Percentiles rank a stretch among this genome's conserved stretches.
These are phyloP conservation scores for Asterophora lycoperdoides DNA, from an alignment of 768 basidiomycete species.

Conservation along the genomic window DNA sequence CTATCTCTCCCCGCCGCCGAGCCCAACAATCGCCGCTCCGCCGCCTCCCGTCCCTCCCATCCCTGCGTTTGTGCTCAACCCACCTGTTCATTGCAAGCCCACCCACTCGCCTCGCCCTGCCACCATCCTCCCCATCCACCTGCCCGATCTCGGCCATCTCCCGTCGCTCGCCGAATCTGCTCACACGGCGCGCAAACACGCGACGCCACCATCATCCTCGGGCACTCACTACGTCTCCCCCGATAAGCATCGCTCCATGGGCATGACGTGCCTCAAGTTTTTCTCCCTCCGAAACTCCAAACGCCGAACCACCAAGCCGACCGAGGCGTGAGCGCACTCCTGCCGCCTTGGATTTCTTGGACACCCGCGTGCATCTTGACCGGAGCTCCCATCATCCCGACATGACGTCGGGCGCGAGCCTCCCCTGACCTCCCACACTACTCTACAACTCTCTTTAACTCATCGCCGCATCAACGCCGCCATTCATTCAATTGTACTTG, in stretches of 20 bases:
- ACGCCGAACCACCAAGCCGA: slow-evolving; percentile 11
- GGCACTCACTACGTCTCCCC: slow-evolving; percentile 4
- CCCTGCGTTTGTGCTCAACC: slow-evolving; percentile 38
- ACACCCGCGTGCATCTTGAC: slow-evolving; percentile 7
- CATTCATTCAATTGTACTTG: slow-evolving; percentile 7
- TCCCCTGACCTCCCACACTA: background rate
- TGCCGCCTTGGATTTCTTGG: background rate
- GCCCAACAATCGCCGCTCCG: slow-evolving; percentile 35
- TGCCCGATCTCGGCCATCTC: slow-evolving; percentile 28
- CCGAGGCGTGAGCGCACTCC: slow-evolving; percentile 1
- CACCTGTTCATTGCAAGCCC: slow-evolving; percentile 31
- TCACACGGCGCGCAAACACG: slow-evolving; percentile 6
- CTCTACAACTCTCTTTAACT: slow-evolving; percentile 4
- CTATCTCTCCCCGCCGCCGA: slow-evolving; percentile 50
- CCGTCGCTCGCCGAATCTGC: slow-evolving; percentile 20
- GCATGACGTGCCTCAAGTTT: slow-evolving; percentile 49
- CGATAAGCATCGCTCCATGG: slow-evolving; percentile 28
- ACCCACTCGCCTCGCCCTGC: slow-evolving; percentile 24
- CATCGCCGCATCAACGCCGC: background rate
- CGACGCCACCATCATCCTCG: slow-evolving; percentile 1
- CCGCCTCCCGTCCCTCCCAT: slow-evolving; percentile 58
- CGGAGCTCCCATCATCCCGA: background rate
- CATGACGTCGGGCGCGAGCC: background rate
- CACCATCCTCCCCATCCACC: slow-evolving; percentile 26
- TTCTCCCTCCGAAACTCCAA: slow-evolving; percentile 40